Conservation (phyloP, 2,329 filamentous ascomycete species). For the Colletotrichum brevisporum region DNA sequence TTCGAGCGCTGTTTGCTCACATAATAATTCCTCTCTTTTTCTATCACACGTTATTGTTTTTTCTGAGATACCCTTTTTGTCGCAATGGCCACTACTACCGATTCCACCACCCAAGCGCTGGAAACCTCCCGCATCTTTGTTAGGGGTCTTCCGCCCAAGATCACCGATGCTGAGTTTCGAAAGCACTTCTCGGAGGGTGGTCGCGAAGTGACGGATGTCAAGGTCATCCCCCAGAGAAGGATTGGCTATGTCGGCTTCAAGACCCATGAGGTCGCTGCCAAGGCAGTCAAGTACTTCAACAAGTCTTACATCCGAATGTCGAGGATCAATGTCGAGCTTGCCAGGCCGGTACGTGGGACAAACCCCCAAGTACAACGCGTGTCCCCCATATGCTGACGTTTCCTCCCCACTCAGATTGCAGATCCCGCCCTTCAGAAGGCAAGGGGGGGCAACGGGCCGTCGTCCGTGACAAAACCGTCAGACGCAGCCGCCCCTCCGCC, state of each 20-base stretch:
- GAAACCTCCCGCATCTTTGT: conserved; percentile 81
- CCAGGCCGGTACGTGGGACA: conserved; percentile 68
- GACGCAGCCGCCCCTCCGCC: conserved; percentile 33
- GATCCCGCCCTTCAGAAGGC: conserved; percentile 56
- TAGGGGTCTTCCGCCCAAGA: conserved; percentile 86
- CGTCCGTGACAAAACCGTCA: conserved; percentile 30
- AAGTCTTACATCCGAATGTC: conserved; percentile 96
- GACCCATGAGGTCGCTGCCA: conserved; percentile 81
- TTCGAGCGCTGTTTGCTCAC: conserved; percentile 30
- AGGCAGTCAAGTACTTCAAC: conserved; percentile 95
- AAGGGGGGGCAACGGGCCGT: conserved; percentile 33
- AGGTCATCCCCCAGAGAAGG: conserved; percentile 88
- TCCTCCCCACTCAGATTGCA: conserved; percentile 49
- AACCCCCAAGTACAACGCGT: neutral
- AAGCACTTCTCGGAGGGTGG: conserved; percentile 86
- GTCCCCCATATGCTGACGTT: conserved; percentile 23
- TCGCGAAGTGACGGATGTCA: conserved; percentile 87
- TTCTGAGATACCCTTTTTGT: conserved; percentile 43
- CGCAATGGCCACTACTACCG: conserved; percentile 36
- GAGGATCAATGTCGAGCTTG: conserved; percentile 90
- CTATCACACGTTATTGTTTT: conserved; percentile 25
- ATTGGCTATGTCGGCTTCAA: conserved; percentile 98
- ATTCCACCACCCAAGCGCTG: conserved; percentile 50
- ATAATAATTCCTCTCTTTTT: conserved; percentile 23
- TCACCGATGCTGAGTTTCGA: conserved; percentile 87